phyloP scores from a whole-genome alignment of 495 filamentous ascomycete species.

The Beverwykella pulmonaria region DNA sequence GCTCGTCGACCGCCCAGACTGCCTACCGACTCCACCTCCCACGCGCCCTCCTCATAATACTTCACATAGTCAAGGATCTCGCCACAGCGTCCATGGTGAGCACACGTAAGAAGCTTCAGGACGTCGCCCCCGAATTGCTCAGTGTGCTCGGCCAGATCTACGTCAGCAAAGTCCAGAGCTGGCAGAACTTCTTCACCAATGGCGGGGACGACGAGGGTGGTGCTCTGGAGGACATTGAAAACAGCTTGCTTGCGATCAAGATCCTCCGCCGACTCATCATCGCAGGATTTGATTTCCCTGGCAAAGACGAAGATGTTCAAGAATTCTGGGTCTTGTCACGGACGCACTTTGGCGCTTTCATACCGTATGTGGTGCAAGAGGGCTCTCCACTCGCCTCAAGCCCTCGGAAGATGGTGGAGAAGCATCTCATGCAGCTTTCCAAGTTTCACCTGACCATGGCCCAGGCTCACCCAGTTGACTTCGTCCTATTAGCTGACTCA shows the following conservation, averaged over 20 bases:
- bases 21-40: conserved; percentile 61
- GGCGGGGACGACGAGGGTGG: conserved; percentile 60
- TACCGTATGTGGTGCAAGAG: conserved; percentile 55
- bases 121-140: conserved; percentile 76
- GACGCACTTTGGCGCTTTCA: conserved; percentile 70
- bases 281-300: conserved; percentile 80
- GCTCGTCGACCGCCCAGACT: conserved; percentile 51
- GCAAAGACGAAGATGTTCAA: conserved; percentile 71
- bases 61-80: conserved; percentile 88
- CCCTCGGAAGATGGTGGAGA: conserved; percentile 62
- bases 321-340: conserved; percentile 75
- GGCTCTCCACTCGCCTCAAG: conserved; percentile 52
- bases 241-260: conserved; percentile 77
- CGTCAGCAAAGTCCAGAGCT: conserved; percentile 67
- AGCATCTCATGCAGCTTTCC: conserved; percentile 83
- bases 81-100: conserved; percentile 72
- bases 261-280: conserved; percentile 77
- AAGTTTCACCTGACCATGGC: conserved; percentile 91
- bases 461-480: conserved; percentile 71
- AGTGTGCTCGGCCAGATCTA: conserved; percentile 77
- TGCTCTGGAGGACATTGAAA: conserved; percentile 65
- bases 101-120: conserved; percentile 71
- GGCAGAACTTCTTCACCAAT: conserved; percentile 63
- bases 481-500: conserved; percentile 76
- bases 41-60: conserved; percentile 72